Conservation (phyloP, 192 early-diverging fungal species). For the Cetraspora pellucida region DNA sequence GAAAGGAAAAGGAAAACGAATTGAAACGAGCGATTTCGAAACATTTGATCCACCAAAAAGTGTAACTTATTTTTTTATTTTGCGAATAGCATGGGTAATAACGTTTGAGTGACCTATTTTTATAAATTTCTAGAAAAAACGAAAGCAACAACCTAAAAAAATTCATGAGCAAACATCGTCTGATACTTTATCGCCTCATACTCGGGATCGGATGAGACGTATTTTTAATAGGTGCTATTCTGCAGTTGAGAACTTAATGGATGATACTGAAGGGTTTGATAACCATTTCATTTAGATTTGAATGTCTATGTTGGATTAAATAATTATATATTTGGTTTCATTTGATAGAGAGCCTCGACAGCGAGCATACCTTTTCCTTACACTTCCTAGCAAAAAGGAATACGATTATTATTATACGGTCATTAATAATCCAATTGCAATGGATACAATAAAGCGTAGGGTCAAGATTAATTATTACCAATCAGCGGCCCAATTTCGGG, state of each 20-base stretch:
- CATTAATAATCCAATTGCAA: conserved; percentile 86
- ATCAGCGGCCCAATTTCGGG: conserved; percentile 62
- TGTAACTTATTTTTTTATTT: not conserved
- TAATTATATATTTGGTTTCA: not conserved
- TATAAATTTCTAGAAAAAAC: conserved; percentile 35
- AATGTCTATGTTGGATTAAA: not conserved
- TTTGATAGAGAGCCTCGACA: conserved; percentile 47
- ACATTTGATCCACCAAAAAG: not conserved
- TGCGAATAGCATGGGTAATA: not conserved
- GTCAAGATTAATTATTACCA: conserved; percentile 74
- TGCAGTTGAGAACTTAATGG: conserved; percentile 60
- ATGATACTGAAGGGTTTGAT: conserved; percentile 47
- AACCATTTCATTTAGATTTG: not conserved
- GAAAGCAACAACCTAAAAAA: conserved; percentile 27
- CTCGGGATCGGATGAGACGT: conserved; percentile 53
- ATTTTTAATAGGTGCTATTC: conserved; percentile 63
- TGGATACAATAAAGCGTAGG: conserved; percentile 82
- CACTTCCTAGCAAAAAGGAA: conserved; percentile 66
- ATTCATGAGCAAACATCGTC: conserved; percentile 36
- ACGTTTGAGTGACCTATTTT: not conserved
- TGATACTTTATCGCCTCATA: conserved; percentile 53
- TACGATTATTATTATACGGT: conserved; percentile 92
- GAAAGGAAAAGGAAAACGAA: conserved; percentile 20
- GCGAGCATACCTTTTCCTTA: conserved; percentile 76
- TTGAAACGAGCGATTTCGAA: not conserved